Base-by-base conservation (phyloP, 139 green algal species). In the Picochlorum sp. region DNA sequence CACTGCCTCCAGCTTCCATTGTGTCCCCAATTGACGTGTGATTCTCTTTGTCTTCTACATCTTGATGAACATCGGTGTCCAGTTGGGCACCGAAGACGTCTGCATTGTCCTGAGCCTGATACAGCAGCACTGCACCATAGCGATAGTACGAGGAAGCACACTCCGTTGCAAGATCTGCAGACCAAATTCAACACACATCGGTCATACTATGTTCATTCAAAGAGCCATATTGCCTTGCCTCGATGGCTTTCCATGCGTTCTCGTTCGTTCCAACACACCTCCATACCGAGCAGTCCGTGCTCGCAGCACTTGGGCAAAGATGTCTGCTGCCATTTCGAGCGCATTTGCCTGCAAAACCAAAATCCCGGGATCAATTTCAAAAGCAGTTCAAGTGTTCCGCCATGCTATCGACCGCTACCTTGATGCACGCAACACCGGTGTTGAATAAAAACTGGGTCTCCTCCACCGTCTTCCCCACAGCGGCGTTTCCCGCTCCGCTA, bases 111-210 rank as follows among this genome's bases (percentile, higher is more conserved):
- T 90, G 83, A 15, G 80, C 81, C 65, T 87, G 83, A 38, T 78
- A 79, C 44, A 91, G 81, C 28, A 91, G 74, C 3, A 76, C 72
- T 18, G 65, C 62, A 4, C 83, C 84, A 62, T 91, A 91, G 24
- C 80, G 71, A 57, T 78, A 81, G 63, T 90, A 90, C 24, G 80
- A 65, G 14, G n/a, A 49, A 14, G 80, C 83, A 50, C 80, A 88
- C 57, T 85, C 70, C 1, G 68, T 38, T 3, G 65, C 75, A 38
- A 83, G 31, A 24, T 90, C 34, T 41, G 34, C 34, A 73, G 77
- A 54, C 5, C 23, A 26, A 58, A 26, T 26, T 26, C 55, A 60
- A 11, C 4, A 7, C 6, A 49, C 26, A 18, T 23, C 28, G 28
- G 28, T 30, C 44, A 18, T 30, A n/a, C 31, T 14, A 13, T 18